phyloP scores from a whole-genome alignment of 2,329 filamentous ascomycete genomes.

The Tolypocladium tropicale region DNA sequence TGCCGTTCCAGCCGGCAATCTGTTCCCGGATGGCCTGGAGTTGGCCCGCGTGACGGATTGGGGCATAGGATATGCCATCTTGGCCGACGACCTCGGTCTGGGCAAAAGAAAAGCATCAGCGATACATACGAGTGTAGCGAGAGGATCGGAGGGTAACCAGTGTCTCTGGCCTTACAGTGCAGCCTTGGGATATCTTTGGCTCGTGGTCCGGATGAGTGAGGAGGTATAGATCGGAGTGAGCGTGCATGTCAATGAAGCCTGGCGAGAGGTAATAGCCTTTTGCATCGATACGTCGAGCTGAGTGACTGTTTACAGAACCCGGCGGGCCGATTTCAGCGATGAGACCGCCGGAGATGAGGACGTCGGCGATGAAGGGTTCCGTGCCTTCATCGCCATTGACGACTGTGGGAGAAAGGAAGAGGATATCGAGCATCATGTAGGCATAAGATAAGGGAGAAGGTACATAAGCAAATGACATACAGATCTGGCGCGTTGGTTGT shows the following conservation, averaged over 20 bases:
- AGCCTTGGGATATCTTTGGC: constrained; percentile 14
- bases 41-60: constrained; percentile 8
- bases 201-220: constrained; percentile 12
- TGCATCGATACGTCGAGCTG: constrained; percentile 8
- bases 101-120: neutral
- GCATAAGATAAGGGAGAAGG: neutral
- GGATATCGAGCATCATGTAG: constrained; percentile 4
- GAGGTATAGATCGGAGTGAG: constrained; percentile 14
- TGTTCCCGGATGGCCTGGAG: constrained; percentile 11
- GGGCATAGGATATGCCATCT: constrained; percentile 13
- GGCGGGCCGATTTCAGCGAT: constrained; percentile 9
- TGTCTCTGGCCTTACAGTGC: constrained; percentile 8
- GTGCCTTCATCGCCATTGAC: constrained; percentile 11
- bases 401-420: constrained; percentile 11
- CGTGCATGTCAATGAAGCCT: constrained; percentile 16
- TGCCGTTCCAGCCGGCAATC: constrained; percentile 15
- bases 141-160: neutral
- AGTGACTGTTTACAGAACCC: constrained; percentile 5
- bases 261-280: constrained; percentile 10
- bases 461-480: too few species aligned
- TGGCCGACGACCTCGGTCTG: constrained; percentile 14
- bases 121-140: neutral
- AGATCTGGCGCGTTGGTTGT: too few species aligned
- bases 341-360: constrained; percentile 9
- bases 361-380: constrained; percentile 11